These are phyloP conservation scores for Pythium chondricola DNA, from an alignment of 352 stramenopile genomes.

Conservation along the genomic window DNA sequence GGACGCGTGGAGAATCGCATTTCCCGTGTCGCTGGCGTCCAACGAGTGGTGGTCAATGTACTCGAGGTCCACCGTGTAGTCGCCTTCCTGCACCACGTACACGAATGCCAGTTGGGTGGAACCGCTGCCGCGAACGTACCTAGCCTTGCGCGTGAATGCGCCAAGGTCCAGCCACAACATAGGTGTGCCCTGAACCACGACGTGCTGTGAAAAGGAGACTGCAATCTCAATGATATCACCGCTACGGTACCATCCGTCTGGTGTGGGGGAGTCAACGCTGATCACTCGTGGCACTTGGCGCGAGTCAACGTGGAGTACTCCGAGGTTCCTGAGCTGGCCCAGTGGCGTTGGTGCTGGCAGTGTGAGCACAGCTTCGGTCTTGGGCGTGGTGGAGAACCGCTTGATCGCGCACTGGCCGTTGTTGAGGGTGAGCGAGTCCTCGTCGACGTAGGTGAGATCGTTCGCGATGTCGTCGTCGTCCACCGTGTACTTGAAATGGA, in stretches of 20 bases:
- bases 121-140: conserved; percentile 50
- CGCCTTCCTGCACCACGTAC: conserved; percentile 61
- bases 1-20: conserved; percentile 52
- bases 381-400: conserved; percentile 74
- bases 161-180: conserved; percentile 73
- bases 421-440: conserved; percentile 64
- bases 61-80: conserved; percentile 71
- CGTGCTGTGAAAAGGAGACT: conserved; percentile 63
- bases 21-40: conserved; percentile 38
- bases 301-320: conserved; percentile 65
- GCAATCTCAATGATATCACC: conserved; percentile 57
- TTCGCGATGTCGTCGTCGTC: conserved; percentile 38
- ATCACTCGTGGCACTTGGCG: conserved; percentile 39
- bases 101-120: conserved; percentile 47
- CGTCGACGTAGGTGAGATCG: conserved; percentile 52
- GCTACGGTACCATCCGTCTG: conserved; percentile 49
- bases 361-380: conserved; percentile 53
- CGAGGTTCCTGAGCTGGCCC: conserved; percentile 18
- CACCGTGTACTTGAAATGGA: conserved; percentile 75
- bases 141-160: conserved; percentile 31
- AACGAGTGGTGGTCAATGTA: conserved; percentile 83
- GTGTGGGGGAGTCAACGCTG: conserved; percentile 39
- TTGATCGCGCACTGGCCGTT: conserved; percentile 72
- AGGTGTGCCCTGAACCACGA: conserved; percentile 51
- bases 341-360: conserved; percentile 47